Percentiles rank a stretch among this genome's conserved stretches.
Conservation (phyloP, 2,329 filamentous ascomycete genomes). For the Aspergillus jensenii region DNA sequence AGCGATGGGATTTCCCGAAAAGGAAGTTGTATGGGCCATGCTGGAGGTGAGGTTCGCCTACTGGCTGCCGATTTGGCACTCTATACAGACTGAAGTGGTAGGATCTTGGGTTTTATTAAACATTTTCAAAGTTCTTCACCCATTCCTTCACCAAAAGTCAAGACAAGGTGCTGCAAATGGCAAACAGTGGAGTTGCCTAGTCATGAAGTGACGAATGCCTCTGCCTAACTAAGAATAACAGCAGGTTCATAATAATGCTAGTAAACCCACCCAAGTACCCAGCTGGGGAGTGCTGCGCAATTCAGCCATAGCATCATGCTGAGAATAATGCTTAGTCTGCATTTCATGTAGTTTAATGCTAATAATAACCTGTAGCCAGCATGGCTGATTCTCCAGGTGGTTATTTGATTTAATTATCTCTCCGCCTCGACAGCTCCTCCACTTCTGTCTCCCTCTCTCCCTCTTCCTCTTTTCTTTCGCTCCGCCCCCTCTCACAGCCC, state of each 20-base stretch:
- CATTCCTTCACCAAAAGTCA: background rate
- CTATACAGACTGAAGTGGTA: background rate
- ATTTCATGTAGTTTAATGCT: background rate
- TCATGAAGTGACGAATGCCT: slow-evolving; percentile 13
- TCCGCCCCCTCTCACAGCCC: background rate
- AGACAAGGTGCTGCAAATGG: background rate
- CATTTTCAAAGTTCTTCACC: background rate
- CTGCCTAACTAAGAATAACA: slow-evolving; percentile 17
- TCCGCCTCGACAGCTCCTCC: slow-evolving; percentile 4
- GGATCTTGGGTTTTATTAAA: background rate
- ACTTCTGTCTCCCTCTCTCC: background rate
- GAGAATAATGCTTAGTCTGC: background rate
- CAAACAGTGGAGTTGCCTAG: slow-evolving; percentile 9
- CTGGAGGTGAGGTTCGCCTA: background rate
- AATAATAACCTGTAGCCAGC: slow-evolving; percentile 1
- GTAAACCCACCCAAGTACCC: background rate
- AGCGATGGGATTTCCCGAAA: slow-evolving; percentile 5
- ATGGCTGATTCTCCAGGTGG: background rate
- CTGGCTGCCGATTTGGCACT: background rate
- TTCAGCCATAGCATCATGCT: background rate
- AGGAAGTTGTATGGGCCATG: slow-evolving; percentile 5
- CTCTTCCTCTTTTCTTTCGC: slow-evolving; percentile 7
- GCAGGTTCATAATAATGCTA: background rate
- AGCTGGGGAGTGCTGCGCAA: background rate
- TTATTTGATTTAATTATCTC: slow-evolving; percentile 1